Evolutionary conservation across 2,329 filamentous ascomycete genomes (phyloP).

Genomic region (Alternaria postmessia): DNA sequence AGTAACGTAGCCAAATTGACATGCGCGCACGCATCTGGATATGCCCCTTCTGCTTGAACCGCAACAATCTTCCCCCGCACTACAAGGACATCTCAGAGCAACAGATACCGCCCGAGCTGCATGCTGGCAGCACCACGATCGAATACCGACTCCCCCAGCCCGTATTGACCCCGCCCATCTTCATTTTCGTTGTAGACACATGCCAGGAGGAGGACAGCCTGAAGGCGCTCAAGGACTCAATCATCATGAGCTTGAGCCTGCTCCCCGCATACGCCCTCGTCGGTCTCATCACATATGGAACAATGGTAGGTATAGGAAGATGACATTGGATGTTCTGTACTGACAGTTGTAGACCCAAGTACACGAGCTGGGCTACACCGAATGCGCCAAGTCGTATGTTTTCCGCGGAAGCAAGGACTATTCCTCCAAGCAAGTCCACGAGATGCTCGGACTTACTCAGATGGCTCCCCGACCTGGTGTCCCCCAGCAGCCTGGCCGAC

Average conservation of each 20-base stretch:
- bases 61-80: slow-evolving; percentile 82
- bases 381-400: slow-evolving; percentile 98
- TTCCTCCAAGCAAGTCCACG: slow-evolving; percentile 97
- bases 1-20: slow-evolving; percentile 73
- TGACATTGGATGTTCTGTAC: not conserved
- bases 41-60: slow-evolving; percentile 85
- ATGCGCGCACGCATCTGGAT: slow-evolving; percentile 86
- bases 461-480: slow-evolving; percentile 73
- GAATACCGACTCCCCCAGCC: slow-evolving; percentile 83
- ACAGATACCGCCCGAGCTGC: slow-evolving; percentile 82
- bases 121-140: slow-evolving; percentile 85
- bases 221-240: slow-evolving; percentile 81
- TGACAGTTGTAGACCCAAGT: slow-evolving; percentile 75
- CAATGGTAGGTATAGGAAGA: slow-evolving; percentile 70
- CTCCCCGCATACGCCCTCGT: slow-evolving; percentile 83
- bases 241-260: slow-evolving; percentile 84
- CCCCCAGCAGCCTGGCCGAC: slow-evolving; percentile 77
- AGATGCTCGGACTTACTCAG: slow-evolving; percentile 89
- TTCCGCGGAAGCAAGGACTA: slow-evolving; percentile 99
- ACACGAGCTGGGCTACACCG: slow-evolving; percentile 96
- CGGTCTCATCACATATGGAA: slow-evolving; percentile 86
- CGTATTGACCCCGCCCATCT: slow-evolving; percentile 85
- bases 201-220: slow-evolving; percentile 89
- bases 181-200: slow-evolving; percentile 86
- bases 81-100: slow-evolving; percentile 90